Conservation (phyloP, 352 stramenopile species). For the Stephanocyclus meneghinianus region DNA sequence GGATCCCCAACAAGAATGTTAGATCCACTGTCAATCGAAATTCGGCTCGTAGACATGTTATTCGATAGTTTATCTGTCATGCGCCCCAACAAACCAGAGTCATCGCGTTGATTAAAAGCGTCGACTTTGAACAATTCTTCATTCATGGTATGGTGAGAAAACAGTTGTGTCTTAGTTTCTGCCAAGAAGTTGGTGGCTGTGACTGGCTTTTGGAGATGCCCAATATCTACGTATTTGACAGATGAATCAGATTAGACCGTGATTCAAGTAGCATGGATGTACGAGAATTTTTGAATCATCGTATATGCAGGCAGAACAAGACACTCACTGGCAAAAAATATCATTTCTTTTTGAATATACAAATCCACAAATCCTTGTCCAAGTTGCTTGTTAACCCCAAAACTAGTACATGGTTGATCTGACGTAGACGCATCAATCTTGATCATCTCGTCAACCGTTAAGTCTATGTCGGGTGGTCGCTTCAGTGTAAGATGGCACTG, state of each 20-base stretch:
- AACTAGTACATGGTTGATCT: slow-evolving; percentile 61
- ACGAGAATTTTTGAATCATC: too few species aligned
- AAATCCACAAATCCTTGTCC: slow-evolving; percentile 31
- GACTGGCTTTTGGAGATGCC: slow-evolving; percentile 51
- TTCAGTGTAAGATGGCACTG: background rate
- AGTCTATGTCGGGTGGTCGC: background rate
- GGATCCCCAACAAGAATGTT: slow-evolving; percentile 46
- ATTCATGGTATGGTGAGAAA: slow-evolving; percentile 59
- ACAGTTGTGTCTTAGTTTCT: slow-evolving; percentile 51
- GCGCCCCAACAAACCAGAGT: slow-evolving; percentile 48
- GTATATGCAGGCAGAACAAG: background rate
- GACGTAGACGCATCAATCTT: slow-evolving; percentile 41
- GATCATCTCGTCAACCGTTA: slow-evolving; percentile 18
- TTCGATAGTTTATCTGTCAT: slow-evolving; percentile 49
- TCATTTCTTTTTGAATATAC: slow-evolving; percentile 45
- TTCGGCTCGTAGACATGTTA: slow-evolving; percentile 23
- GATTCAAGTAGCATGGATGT: too few species aligned
- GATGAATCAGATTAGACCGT: too few species aligned
- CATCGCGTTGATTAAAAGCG: slow-evolving; percentile 46
- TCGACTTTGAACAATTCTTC: slow-evolving; percentile 57
- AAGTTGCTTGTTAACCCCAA: slow-evolving; percentile 63
- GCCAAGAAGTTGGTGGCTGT: slow-evolving; percentile 32
- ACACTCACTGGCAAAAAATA: slow-evolving; percentile 18
- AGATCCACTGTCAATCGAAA: slow-evolving; percentile 27
- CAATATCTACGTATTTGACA: slow-evolving; percentile 27